Evolutionary conservation across 441 rosid genomes (phyloP).

Genomic region (Breynia disticha): DNA sequence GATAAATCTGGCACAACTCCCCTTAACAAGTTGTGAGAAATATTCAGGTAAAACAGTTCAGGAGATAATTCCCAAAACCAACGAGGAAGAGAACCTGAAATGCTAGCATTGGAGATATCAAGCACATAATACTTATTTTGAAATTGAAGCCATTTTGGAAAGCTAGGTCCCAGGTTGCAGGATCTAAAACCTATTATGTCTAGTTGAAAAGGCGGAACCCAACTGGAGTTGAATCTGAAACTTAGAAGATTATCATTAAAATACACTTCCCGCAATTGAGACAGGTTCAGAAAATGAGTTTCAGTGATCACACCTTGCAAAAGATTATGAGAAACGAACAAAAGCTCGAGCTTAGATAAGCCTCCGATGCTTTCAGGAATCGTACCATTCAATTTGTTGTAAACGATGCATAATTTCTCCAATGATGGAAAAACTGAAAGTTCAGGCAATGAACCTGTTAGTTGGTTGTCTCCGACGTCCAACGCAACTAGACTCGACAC

Average conservation of each 20-base stretch:
- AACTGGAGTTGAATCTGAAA: slow-evolving; percentile 9
- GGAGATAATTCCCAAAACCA: too few relatives aligned
- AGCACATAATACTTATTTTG: slow-evolving; percentile 4
- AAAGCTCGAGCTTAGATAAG: slow-evolving; percentile 12
- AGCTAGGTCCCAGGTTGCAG: slow-evolving; percentile 12
- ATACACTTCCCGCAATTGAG: slow-evolving; percentile 6
- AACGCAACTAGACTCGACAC: slow-evolving; percentile 10
- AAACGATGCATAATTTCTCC: slow-evolving; percentile 4
- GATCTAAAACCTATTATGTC: slow-evolving; percentile 4
- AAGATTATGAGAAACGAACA: slow-evolving; percentile 13
- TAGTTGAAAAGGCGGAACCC: slow-evolving; percentile 17
- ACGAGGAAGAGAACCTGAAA: too few relatives aligned
- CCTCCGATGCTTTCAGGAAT: slow-evolving; percentile 15
- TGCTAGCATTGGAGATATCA: too few relatives aligned
- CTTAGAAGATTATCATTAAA: slow-evolving; percentile 13
- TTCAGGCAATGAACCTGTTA: slow-evolving; percentile 12
- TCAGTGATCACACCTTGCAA: slow-evolving; percentile 16
- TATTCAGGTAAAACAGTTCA: too few relatives aligned
- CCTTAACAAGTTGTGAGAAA: too few relatives aligned
- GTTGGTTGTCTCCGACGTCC: slow-evolving; percentile 13
- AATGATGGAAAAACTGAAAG: slow-evolving; percentile 8
- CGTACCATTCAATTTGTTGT: slow-evolving; percentile 12
- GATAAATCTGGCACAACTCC: too few relatives aligned
- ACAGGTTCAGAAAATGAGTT: slow-evolving; percentile 16
- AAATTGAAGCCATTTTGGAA: slow-evolving; percentile 14